Conservation (phyloP, 805 yeast genomes). For the Ogataea chonburiensis region DNA sequence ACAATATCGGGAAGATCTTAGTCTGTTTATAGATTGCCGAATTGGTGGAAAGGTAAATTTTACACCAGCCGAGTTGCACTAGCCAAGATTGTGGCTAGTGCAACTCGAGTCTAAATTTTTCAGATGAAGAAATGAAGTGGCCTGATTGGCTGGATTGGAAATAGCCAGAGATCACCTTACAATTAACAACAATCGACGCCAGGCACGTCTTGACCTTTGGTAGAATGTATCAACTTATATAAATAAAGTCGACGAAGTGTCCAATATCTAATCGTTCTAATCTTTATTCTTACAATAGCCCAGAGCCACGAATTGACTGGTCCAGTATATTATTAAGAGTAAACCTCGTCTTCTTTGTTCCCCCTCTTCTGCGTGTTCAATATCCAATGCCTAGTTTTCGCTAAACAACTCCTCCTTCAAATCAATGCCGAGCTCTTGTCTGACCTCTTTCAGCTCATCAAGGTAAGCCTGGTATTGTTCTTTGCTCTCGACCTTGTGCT, state of each 20-base stretch:
- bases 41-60: constrained; percentile 4
- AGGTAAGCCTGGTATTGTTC: constrained; percentile 95
- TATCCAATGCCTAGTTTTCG: constrained; percentile 16
- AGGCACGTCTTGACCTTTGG: no score
- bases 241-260: constrained; percentile 10
- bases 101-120: no score
- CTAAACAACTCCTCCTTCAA: constrained; percentile 83
- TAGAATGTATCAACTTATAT: constrained; percentile 4
- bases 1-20: constrained; percentile 6
- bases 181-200: constrained; percentile 1
- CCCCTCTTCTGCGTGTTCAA: constrained; percentile 6
- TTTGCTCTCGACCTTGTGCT: constrained; percentile 91
- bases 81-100: no score
- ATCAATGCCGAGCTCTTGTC: constrained; percentile 90
- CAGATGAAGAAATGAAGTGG: constrained; percentile 4
- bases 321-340: constrained; percentile 13
- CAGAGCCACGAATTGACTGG: constrained; percentile 1
- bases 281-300: constrained; percentile 5
- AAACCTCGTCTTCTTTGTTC: constrained; percentile 11
- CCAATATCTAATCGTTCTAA: constrained; percentile 3
- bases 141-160: constrained; percentile 5
- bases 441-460: constrained; percentile 87
- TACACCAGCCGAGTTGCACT: constrained; percentile 1
- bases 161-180: constrained; percentile 5
- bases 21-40: constrained; percentile 9